phyloP scores from a whole-genome alignment of 805 yeast genomes.

The Sugiyamaella chiloensis region DNA sequence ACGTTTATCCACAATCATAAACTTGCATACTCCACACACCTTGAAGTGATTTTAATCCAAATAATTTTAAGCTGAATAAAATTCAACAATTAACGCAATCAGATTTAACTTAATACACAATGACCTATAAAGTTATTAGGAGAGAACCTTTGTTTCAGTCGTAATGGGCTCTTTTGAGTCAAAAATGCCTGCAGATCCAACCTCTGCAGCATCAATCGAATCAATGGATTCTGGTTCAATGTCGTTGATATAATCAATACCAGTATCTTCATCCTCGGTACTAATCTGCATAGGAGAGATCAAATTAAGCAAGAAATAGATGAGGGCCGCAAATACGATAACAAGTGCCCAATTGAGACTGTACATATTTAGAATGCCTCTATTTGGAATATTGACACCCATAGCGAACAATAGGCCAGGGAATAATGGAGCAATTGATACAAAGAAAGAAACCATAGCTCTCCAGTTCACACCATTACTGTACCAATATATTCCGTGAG shows the following conservation, averaged over 20 bases:
- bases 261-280: constrained; percentile 6
- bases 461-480: constrained; percentile 45
- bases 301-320: constrained; percentile 10
- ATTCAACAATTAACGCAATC: no score
- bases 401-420: constrained; percentile 18
- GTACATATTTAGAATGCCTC: constrained; percentile 18
- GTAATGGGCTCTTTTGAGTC: background rate
- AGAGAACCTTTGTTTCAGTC: background rate
- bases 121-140: no score
- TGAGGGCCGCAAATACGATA: constrained; percentile 10
- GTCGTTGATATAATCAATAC: background rate
- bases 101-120: no score
- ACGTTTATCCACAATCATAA: no score
- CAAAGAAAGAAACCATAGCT: constrained; percentile 37
- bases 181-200: background rate
- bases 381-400: constrained; percentile 16
- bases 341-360: constrained; percentile 15
- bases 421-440: constrained; percentile 17
- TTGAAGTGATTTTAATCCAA: no score
- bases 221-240: background rate
- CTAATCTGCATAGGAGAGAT: constrained; percentile 7
- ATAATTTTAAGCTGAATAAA: no score
- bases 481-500: constrained; percentile 40
- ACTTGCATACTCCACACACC: no score
- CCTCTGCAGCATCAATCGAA: background rate